These are phyloP conservation scores for Termitomyces sp. DNA, from an alignment of 768 basidiomycete species.

Conservation along the genomic window DNA sequence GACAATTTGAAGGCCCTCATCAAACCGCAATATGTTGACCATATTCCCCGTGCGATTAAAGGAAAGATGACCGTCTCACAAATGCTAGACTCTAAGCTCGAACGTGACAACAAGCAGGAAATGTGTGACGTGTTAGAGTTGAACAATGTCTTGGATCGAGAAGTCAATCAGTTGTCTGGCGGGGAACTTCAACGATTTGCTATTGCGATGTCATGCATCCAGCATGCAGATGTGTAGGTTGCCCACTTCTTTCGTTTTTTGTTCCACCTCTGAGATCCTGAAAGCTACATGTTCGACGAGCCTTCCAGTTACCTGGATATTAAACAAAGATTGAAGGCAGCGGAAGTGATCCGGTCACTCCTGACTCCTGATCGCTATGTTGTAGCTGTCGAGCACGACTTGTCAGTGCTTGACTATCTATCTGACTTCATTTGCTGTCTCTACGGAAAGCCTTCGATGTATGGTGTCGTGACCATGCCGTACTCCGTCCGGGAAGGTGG, in stretches of 20 bases:
- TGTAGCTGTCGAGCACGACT: conserved; percentile 97
- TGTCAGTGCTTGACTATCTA: conserved; percentile 96
- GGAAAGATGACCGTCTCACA: conserved; percentile 77
- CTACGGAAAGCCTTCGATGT: conserved; percentile 96
- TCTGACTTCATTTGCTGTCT: conserved; percentile 98
- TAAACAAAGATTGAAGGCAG: conserved; percentile 91
- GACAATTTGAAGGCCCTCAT: conserved; percentile 98
- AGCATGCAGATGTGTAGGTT: conserved; percentile 89
- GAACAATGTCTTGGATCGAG: conserved; percentile 78
- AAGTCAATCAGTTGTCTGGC: conserved; percentile 83
- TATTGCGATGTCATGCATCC: conserved; percentile 95
- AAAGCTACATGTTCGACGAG: conserved; percentile 98
- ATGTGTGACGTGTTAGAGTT: conserved; percentile 87
- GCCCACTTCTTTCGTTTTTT: background rate
- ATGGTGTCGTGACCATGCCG: conserved; percentile 99
- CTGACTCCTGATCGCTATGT: conserved; percentile 85
- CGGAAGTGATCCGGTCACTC: conserved; percentile 88
- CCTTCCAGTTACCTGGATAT: conserved; percentile 98
- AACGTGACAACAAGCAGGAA: conserved; percentile 81
- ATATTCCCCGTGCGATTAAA: conserved; percentile 95
- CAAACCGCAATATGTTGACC: conserved; percentile 99
- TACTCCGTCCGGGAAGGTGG: conserved; percentile 94
- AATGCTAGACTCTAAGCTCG: conserved; percentile 91
- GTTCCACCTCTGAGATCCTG: background rate
- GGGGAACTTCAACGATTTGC: conserved; percentile 98